phyloP scores from a whole-genome alignment of 345 rosid species.

The Citrus mangshanensis region DNA sequence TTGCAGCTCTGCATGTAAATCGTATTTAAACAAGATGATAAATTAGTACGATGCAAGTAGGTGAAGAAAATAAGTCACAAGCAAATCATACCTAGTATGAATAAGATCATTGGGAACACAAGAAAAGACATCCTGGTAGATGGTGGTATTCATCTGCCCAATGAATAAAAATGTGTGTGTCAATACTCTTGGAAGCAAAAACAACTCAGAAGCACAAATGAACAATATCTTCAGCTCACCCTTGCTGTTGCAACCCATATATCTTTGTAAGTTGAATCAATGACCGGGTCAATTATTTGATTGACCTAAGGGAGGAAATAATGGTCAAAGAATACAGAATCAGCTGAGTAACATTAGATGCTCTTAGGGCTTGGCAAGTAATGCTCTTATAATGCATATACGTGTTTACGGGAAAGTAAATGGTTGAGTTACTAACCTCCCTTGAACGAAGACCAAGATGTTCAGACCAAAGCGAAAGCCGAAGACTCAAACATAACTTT shows the following conservation, averaged over 20 bases:
- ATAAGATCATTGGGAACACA: constrained; percentile 90
- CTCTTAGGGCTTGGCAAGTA: not conserved
- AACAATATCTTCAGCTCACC: constrained; percentile 36
- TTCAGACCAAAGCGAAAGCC: constrained; percentile 93
- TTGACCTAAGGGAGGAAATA: constrained; percentile 42
- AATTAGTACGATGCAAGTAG: not conserved
- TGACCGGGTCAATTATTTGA: constrained; percentile 71
- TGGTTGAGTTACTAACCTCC: constrained; percentile 50
- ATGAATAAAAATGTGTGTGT: constrained; percentile 10
- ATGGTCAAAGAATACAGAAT: constrained; percentile 8
- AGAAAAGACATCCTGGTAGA: constrained; percentile 90
- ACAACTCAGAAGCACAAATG: not conserved
- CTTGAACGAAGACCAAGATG: constrained; percentile 83
- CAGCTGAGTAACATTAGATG: constrained; percentile 12
- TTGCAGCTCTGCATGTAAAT: constrained; percentile 41
- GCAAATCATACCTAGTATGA: constrained; percentile 60
- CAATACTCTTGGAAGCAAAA: not conserved
- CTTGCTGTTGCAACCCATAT: constrained; percentile 84
- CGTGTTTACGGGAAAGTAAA: not conserved
- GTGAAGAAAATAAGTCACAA: not conserved
- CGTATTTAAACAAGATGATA: not conserved
- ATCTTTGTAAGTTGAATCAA: constrained; percentile 83
- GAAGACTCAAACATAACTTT: constrained; percentile 73
- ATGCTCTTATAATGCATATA: not conserved
- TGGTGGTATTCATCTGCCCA: constrained; percentile 73